Evolutionary conservation across 2,329 filamentous ascomycete genomes (phyloP).

Genomic region (Plectosphaerella sp.): DNA sequence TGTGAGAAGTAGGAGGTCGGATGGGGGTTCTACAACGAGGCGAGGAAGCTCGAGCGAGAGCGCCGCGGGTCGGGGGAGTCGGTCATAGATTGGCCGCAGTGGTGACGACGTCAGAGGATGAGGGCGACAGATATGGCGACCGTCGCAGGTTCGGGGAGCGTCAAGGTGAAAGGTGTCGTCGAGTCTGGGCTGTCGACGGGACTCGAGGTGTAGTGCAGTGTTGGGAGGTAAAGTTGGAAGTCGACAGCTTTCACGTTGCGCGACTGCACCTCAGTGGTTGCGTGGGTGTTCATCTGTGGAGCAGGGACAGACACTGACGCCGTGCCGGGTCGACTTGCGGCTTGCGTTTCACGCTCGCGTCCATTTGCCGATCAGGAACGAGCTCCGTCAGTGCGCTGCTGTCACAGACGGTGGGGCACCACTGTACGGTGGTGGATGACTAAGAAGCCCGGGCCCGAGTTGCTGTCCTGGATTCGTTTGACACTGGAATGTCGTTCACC

Average conservation of each 20-base stretch:
- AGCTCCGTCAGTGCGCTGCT: too few species aligned
- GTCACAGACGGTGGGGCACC: too few species aligned
- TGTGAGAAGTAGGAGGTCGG: conserved; percentile 6
- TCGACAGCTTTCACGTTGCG: neutral
- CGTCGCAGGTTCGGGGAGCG: too few species aligned
- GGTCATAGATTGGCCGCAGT: conserved; percentile 9
- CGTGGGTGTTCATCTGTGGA: too few species aligned
- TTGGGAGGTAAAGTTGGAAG: neutral
- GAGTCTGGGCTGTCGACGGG: neutral
- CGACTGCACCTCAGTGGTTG: neutral
- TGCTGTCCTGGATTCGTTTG: too few species aligned
- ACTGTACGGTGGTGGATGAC: too few species aligned
- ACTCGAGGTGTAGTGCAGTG: neutral
- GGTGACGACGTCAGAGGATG: neutral
- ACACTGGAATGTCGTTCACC: too few species aligned
- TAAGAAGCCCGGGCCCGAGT: too few species aligned
- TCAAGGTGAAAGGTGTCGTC: too few species aligned
- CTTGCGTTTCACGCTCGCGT: neutral
- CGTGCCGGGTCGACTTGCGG: neutral
- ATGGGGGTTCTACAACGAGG: conserved; percentile 4
- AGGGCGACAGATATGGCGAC: too few species aligned
- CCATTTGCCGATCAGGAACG: neutral
- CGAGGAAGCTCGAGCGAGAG: conserved; percentile 9
- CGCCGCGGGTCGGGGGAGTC: conserved; percentile 7
- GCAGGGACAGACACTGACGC: neutral